A percentile compares a stretch with the other conserved stretches of the same genome.
Conservation (phyloP, 352 stramenopile species). For the Globisporangium recalcitrans region DNA sequence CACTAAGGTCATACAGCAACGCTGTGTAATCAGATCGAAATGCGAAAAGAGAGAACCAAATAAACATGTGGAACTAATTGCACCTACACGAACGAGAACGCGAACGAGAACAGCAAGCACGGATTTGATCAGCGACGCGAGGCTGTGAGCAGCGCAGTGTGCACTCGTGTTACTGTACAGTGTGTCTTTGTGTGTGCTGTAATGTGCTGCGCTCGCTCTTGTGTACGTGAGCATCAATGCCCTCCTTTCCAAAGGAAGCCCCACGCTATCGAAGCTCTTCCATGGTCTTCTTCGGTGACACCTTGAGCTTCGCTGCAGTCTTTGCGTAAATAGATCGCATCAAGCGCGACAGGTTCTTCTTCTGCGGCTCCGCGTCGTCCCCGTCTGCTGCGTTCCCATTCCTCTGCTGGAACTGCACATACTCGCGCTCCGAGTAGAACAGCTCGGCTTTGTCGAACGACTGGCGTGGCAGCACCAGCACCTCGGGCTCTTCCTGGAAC, state of each 20-base stretch:
- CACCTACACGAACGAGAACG: neutral
- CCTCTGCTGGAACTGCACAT: slow-evolving; percentile 47
- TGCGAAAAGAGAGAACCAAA: neutral
- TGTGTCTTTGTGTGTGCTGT: neutral
- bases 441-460: slow-evolving; percentile 45
- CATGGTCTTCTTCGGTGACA: slow-evolving; percentile 32
- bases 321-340: slow-evolving; percentile 52
- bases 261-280: slow-evolving; percentile 18
- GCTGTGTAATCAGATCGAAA: slow-evolving; percentile 2
- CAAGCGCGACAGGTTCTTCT: slow-evolving; percentile 39
- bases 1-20: neutral
- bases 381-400: slow-evolving; percentile 10
- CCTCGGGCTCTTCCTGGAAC: slow-evolving; percentile 45
- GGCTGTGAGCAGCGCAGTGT: neutral
- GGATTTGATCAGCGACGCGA: neutral
- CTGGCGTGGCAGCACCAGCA: slow-evolving; percentile 38
- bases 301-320: slow-evolving; percentile 47
- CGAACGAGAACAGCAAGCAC: neutral
- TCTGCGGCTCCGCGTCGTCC: slow-evolving; percentile 9
- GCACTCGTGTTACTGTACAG: neutral
- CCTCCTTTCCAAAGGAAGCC: neutral
- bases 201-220: neutral
- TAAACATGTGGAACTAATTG: neutral
- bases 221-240: too few relatives aligned
- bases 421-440: slow-evolving; percentile 53